Percentiles rank a stretch among this genome's conserved stretches.
These are phyloP conservation scores for Helminthosporium solani DNA, from an alignment of 2,329 filamentous ascomycete species.

Conservation along the genomic window DNA sequence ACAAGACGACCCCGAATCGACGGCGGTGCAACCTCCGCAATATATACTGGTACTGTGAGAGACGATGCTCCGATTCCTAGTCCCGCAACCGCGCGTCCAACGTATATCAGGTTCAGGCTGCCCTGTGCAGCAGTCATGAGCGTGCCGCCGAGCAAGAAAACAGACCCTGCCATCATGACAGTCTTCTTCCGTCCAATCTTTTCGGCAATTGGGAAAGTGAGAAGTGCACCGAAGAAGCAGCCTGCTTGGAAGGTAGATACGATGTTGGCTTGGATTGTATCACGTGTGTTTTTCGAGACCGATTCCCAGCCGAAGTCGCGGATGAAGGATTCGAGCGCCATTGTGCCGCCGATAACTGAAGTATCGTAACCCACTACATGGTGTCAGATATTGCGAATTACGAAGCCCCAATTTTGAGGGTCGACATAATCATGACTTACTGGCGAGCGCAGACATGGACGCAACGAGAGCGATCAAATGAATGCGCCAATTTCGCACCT, in stretches of 20 bases:
- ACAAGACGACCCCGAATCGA: conserved; percentile 65
- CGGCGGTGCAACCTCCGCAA: conserved; percentile 53
- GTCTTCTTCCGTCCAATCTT: conserved; percentile 52
- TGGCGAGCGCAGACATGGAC: conserved; percentile 43
- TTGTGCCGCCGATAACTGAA: conserved; percentile 44
- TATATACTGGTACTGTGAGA: conserved; percentile 42
- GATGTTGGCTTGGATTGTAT: conserved; percentile 44
- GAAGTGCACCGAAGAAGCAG: conserved; percentile 44
- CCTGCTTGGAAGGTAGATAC: conserved; percentile 43
- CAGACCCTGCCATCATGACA: conserved; percentile 48
- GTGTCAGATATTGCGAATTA: too few relatives aligned
- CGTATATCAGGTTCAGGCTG: conserved; percentile 40
- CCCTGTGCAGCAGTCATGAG: conserved; percentile 43
- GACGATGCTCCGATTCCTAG: conserved; percentile 42
- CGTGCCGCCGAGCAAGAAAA: conserved; percentile 47
- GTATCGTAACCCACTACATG: conserved; percentile 36
- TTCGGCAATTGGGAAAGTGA: conserved; percentile 51
- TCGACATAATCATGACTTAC: conserved; percentile 17
- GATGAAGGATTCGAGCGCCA: conserved; percentile 43
- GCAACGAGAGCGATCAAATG: conserved; percentile 37
- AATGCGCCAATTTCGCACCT: conserved; percentile 40
- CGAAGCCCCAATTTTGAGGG: too few relatives aligned
- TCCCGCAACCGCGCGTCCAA: conserved; percentile 41
- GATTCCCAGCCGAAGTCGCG: conserved; percentile 37
- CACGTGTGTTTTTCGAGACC: conserved; percentile 30